phyloP scores from a whole-genome alignment of 2,329 filamentous ascomycete species.

The Fusarium miscanthi region DNA sequence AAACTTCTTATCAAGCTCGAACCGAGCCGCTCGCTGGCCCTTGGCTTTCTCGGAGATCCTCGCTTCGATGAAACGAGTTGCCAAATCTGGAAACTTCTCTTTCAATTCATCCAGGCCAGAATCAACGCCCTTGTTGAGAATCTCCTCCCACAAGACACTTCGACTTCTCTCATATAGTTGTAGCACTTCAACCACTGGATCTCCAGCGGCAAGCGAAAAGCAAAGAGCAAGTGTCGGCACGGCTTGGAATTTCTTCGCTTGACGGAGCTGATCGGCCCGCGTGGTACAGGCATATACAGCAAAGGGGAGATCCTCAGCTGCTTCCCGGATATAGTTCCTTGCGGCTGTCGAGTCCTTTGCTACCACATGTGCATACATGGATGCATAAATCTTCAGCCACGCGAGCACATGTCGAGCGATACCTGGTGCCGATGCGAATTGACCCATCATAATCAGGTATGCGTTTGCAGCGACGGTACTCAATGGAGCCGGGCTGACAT shows the following conservation, averaged over 20 bases:
- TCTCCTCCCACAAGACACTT: background rate
- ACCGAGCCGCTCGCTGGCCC: rapidly evolving
- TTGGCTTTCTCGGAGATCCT: background rate
- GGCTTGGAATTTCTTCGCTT: background rate
- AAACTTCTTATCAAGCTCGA: background rate
- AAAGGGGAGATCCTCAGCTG: background rate
- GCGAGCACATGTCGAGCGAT: background rate
- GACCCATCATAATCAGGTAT: background rate
- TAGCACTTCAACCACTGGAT: background rate
- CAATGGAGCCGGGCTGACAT: background rate
- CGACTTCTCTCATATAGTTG: background rate
- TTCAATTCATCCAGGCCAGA: background rate
- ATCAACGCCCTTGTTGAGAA: background rate
- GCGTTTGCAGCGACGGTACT: background rate
- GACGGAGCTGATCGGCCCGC: background rate
- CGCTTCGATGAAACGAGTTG: background rate
- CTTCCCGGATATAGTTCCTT: background rate
- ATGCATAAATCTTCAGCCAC: background rate
- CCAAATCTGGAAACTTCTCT: background rate
- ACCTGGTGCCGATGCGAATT: background rate
- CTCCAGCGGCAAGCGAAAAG: background rate
- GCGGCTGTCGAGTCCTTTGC: background rate
- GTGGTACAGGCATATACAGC: background rate
- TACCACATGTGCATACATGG: background rate
- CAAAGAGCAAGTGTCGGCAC: background rate